Base-by-base conservation (phyloP, 75 land plant genomes). In the Cupressus sempervirens region DNA sequence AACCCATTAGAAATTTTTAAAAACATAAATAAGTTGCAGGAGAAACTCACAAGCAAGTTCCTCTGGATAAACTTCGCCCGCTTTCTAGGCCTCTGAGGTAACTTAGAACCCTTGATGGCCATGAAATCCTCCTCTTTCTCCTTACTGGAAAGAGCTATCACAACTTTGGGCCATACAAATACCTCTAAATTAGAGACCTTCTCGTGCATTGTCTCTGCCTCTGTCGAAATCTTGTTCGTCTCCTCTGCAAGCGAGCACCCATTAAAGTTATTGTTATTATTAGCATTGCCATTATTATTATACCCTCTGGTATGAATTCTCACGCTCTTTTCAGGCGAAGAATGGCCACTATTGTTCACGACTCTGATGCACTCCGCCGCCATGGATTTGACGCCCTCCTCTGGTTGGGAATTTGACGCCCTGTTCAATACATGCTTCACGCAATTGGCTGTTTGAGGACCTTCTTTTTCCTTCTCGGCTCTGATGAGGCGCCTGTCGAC, bases 41-140 rank as follows among this genome's bases (percentile, higher is more conserved):
- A 7, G 3, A 32, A 35, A 84, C 97, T 92, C 89, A 96, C 98
- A 85, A 91, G 91, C 84, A 95, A 81, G 56, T 89, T 90, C 48
- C 92, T 91, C 84, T 97, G 96, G 62, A 97, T 86, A 58, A 86
- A 85, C 86, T 95, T 97, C 76, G 95, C 87, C 14, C 99, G 81
- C 82, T 93, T 95, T 81, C 93, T 97, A 56, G 99, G 99, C 84
- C 99, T 80, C 80, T 93, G 94, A 16, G 99, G 96, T 4, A 95
- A 91, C 88, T 92, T 95, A 35, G 94, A 90, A 3, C 99, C 99
- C 87, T 95, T 95, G 80, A 96, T 89, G n/a, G 90, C 94, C 89
- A 94, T 82, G 88, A 95, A 96, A 84, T 96, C 98, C 73, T 96
- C 98, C 83, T 97, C 99, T 81, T 95, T 97, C 89, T 97, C 99